Base-by-base conservation (phyloP, 2,329 filamentous ascomycete species). In the Penicillium occitanis region DNA sequence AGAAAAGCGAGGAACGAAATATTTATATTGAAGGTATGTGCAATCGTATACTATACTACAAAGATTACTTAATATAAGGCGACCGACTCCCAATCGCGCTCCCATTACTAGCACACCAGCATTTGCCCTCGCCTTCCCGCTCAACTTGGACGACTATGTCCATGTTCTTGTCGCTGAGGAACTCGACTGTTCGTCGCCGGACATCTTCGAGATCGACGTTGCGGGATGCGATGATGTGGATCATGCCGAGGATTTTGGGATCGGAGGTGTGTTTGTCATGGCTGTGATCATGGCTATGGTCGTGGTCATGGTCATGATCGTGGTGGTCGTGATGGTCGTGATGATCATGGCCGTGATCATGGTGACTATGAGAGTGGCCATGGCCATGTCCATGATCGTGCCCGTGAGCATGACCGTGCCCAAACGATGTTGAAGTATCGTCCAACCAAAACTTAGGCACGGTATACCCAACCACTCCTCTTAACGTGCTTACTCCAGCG, bases 401-500 rank as follows among this genome's bases (percentile, higher is more conserved):
- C 3, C 63, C 61, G 55, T 62, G 58, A 19, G 70, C 33, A 40
- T 66, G 64, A 72, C 67, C 67, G 74, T 22, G 77, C 74, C 33
- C 53, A 57, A 1, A 75, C 74, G 17, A 76, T 82, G 35, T 40
- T 3, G 57, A 44, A 22, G 81, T 82, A 69, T 96, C 93, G 71
- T 96, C 92, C 14, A 95, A 82, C 95, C 95, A 99, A 74, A 98
- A 97, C 72, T 93, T 90, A 7, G 94, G 93, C 1, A 91, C 91
- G 0, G 90, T 86, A 73, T 97, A 98, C 62, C 90, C 89, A 0
- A 90, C 89, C 0, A 99, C 94, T 0, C 94, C 95, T 37, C 91
- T 85, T 68, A 98, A 83, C 60, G 90, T 90, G 58, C 89, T 88
- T 8, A 99, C 88, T 5, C 93, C 93, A 2, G 92, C 90, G 10